Conservation (phyloP, 768 basidiomycete species). For the Brasilioporus rufonigricans region DNA sequence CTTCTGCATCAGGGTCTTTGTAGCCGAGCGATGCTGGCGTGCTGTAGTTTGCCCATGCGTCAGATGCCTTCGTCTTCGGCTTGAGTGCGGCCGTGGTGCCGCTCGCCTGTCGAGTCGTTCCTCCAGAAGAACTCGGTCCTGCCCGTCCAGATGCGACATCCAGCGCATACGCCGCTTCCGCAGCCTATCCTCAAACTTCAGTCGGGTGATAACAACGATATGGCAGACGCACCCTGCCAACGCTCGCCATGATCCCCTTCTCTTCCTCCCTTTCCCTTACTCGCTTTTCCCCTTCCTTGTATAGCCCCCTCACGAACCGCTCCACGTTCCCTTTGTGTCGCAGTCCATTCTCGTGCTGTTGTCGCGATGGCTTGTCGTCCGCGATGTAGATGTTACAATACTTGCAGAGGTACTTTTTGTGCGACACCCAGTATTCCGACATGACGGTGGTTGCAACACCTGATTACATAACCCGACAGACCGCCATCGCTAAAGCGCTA, state of each 20-base stretch:
- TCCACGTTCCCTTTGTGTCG: constrained; percentile 95
- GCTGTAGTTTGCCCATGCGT: constrained; percentile 81
- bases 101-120: neutral
- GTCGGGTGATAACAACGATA: neutral
- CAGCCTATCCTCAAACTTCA: constrained; percentile 49
- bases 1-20: constrained; percentile 74
- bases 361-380: constrained; percentile 90
- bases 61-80: constrained; percentile 44
- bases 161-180: constrained; percentile 73
- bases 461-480: constrained; percentile 16
- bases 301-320: constrained; percentile 85
- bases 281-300: constrained; percentile 88
- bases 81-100: constrained; percentile 14
- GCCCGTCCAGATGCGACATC: constrained; percentile 73
- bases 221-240: constrained; percentile 62
- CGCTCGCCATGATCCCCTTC: constrained; percentile 78
- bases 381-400: constrained; percentile 97
- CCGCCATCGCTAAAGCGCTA: no score
- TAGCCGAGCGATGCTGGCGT: constrained; percentile 84
- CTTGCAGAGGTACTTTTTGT: constrained; percentile 92
- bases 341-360: constrained; percentile 90
- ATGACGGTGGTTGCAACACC: constrained; percentile 37
- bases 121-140: constrained; percentile 15
- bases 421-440: constrained; percentile 92
- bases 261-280: constrained; percentile 86